These are phyloP conservation scores for Aurantiochytrium sp. DNA, from an alignment of 108 stramenopile genomes.

Conservation along the genomic window DNA sequence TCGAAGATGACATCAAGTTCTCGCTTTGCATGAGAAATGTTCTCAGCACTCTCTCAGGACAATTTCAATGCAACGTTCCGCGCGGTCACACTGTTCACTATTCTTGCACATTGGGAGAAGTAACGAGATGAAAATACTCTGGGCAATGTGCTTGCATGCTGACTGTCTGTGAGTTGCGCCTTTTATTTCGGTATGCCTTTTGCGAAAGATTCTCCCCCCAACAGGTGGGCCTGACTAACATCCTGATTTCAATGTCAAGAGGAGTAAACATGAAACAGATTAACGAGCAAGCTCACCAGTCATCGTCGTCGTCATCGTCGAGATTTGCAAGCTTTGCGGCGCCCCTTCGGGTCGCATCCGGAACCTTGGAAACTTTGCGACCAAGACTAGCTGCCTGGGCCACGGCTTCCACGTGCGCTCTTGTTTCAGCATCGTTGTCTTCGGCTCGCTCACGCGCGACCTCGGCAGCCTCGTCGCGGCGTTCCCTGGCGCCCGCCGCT, in stretches of 20 bases:
- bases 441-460: neutral
- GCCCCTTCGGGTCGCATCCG: neutral
- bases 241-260: neutral
- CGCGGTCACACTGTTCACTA: too few relatives aligned
- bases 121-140: too few relatives aligned
- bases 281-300: neutral
- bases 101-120: too few relatives aligned
- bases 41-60: too few relatives aligned
- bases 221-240: too few relatives aligned
- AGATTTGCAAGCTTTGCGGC: neutral
- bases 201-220: too few relatives aligned
- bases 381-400: neutral
- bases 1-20: too few relatives aligned
- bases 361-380: neutral
- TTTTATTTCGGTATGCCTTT: too few relatives aligned
- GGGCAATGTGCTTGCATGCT: too few relatives aligned
- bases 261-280: neutral
- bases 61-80: too few relatives aligned
- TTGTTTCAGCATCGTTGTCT: neutral
- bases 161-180: too few relatives aligned
- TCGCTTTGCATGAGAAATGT: too few relatives aligned
- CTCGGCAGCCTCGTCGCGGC: neutral
- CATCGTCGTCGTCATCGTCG: constrained; percentile 1
- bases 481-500: neutral
- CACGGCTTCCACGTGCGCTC: neutral